A percentile compares a stretch with the other conserved stretches of the same genome.
phyloP scores from a whole-genome alignment of 2,329 filamentous ascomycete genomes.

The Fusarium metavorans region DNA sequence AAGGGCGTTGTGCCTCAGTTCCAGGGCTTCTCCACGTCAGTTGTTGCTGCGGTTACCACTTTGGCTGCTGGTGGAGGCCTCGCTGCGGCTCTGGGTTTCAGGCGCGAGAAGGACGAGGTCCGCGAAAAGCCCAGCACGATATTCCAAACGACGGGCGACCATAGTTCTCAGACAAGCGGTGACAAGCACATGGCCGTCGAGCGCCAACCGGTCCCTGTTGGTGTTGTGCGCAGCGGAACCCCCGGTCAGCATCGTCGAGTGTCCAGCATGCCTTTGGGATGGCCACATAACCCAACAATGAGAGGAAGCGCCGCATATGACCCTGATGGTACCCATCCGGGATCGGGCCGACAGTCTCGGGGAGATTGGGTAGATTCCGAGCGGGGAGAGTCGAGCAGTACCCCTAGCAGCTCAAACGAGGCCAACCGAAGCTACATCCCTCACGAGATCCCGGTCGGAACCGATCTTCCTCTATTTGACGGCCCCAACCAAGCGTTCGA shows the following conservation, averaged over 20 bases:
- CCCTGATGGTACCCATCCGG: constrained; percentile 30
- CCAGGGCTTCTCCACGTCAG: constrained; percentile 40
- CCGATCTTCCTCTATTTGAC: constrained; percentile 5
- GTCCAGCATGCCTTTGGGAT: constrained; percentile 54
- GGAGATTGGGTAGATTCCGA: constrained; percentile 19
- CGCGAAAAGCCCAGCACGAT: constrained; percentile 40
- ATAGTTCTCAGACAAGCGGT: constrained; percentile 36
- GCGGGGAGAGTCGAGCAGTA: constrained; percentile 19
- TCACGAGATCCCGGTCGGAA: background rate
- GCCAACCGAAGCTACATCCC: constrained; percentile 13
- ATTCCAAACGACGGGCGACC: constrained; percentile 28
- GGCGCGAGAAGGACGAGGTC: constrained; percentile 18
- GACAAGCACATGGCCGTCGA: constrained; percentile 29
- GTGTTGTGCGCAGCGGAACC: constrained; percentile 35
- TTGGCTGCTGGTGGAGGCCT: constrained; percentile 39
- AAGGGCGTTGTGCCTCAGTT: constrained; percentile 49
- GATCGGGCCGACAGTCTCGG: constrained; percentile 28
- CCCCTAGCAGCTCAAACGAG: constrained; percentile 4
- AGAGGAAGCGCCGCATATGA: constrained; percentile 39
- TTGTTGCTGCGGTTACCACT: constrained; percentile 33
- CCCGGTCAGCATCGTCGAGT: constrained; percentile 39
- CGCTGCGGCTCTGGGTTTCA: constrained; percentile 36
- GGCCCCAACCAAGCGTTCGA: background rate
- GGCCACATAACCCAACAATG: constrained; percentile 50
- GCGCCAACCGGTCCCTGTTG: constrained; percentile 29